Evolutionary conservation across 2,329 filamentous ascomycete genomes (phyloP), one percentile per base, ranked within the genome.

Genomic region (Ophiostoma sp.): DNA sequence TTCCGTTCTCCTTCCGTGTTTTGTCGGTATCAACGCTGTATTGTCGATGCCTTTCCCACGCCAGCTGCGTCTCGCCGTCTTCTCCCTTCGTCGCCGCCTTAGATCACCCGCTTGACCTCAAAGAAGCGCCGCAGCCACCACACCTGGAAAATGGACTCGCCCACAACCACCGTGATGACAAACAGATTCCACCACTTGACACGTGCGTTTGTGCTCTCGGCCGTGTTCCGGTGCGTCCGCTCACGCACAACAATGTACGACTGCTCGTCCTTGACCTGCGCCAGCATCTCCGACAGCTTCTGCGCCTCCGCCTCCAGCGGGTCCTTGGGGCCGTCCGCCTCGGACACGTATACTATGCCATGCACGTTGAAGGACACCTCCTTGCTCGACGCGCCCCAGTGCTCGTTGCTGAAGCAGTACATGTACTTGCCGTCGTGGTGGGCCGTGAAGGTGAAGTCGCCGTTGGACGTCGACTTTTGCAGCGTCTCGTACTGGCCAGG

Each of bases 161-260:
- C 94, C 77, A 97, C 87, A 76, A 99, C 89, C 69, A 98, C 91
- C 73, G 90, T 88, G 77, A 99, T 90, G 84, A 99, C 95, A 84
- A 98, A 98, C 79, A 98, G 89, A 83, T 96, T 98, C 96, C 96
- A 99, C 96, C 96, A 99, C 87, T 99, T 99, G 82, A 99, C 96
- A 77, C 96, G 89, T 78, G 90, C 89, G 84, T 99, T 99, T 80
- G 96, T 99, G 88, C 95, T 98, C 87, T 99, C 96, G 76, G 96
- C 96, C 11, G 96, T 99, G 86, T 99, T 99, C 82, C 96, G 90
- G 87, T 99, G 96, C 78, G 93, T 97, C 80, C 96, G 90, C 86
- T 99, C 96, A 78, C 96, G 92, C 74, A 98, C 85, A 76, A 99
- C 91, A 80, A 99, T 98, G 86, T 99, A 99, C 78, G 91, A 90